Base-by-base conservation (phyloP, 164 flowering plant species). In the Saururus chinensis region DNA sequence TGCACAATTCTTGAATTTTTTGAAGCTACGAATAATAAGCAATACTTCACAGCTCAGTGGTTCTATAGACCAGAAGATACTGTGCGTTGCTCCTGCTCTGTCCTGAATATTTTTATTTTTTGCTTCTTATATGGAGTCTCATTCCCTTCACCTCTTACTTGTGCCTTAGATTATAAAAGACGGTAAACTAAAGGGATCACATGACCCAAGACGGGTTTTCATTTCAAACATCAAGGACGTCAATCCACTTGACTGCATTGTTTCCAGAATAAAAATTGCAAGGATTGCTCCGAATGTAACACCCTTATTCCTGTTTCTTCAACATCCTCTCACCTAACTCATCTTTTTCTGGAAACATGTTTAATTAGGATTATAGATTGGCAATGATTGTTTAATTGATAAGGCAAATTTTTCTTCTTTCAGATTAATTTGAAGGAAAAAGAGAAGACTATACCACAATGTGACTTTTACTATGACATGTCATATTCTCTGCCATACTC, bases 21-120 rank as follows among this genome's bases (percentile, higher is more conserved):
- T 73, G 84, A 84, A 57, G 72, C 70, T 0, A 64, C 65, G 10
- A 81, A 85, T 60, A 78, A 80, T 0, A 3, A 52, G 10, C 60
- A n/a, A 1, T 76, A 82, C 53, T 82, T 85, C 51, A 79, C 77
- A 0, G 88, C 90, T 0, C 95, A 77, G 23, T 91, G 98, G 98
- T 91, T 69, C 59, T 91, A 79, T 26, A 77, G 81, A 71, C 77
- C 90, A 0, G 60, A 35, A 10, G 98, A 91, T 56, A 91, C 98
- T 13, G 98, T 91, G 75, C 79, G 74, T 41, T 30, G 37, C n/a
- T 12, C 25, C 30, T 45, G 7, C n/a, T n/a, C n/a, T n/a, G 0
- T 17, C 4, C 7, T 4, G 7, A 19, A 10, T 8, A 42, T 57
- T 8, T 9, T 59, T 21, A 25, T 0, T 22, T 17, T 56, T 35